Evolutionary conservation across 257 asterid genomes (phyloP), one percentile per base, ranked within the genome.

Genomic region (Scutellaria minor): DNA sequence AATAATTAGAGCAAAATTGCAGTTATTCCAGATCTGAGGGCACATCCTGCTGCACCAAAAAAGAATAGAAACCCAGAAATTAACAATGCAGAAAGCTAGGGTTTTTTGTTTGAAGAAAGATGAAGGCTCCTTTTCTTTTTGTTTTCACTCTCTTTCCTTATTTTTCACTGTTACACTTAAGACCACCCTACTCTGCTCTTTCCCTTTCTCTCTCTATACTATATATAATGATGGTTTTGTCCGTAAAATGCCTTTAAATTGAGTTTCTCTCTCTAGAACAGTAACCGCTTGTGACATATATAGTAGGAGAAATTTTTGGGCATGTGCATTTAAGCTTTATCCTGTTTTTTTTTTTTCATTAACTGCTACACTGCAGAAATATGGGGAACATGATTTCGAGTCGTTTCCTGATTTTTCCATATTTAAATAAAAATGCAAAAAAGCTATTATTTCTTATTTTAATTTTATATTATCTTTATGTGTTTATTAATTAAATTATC

Each of bases 31-130:
- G 89, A 85, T 85, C 86, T 79, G 85, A 70, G 44, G 14, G 68
- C 77, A 66, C 83, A 68, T 62, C 72, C 52, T n/a, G 42, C 41
- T 63, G 68, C 71, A 59, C 61, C 70, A 47, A 62, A 62, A 46
- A 59, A 14, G 55, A 6, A 55, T 6, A 62, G 70, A 24, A 42
- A 52, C 75, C 64, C 70, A 57, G 72, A 78, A 77, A 64, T 72
- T 10, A 71, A 63, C 74, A 82, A 76, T 71, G 73, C 84, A 74
- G 66, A 60, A 44, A 75, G 75, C 82, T 85, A 79, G 89, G 89
- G 86, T 77, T 85, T 79, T 66, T 45, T 14, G 44, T 44, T 12
- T 66, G 72, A 45, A 70, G 67, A 56, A 70, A 44, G 57, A 75
- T 11, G 55, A 76, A 72, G 15, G 70, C 72, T 10, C 66, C 64